Conservation (phyloP, 2,329 filamentous ascomycete species). For the Colletotrichum godetiae region DNA sequence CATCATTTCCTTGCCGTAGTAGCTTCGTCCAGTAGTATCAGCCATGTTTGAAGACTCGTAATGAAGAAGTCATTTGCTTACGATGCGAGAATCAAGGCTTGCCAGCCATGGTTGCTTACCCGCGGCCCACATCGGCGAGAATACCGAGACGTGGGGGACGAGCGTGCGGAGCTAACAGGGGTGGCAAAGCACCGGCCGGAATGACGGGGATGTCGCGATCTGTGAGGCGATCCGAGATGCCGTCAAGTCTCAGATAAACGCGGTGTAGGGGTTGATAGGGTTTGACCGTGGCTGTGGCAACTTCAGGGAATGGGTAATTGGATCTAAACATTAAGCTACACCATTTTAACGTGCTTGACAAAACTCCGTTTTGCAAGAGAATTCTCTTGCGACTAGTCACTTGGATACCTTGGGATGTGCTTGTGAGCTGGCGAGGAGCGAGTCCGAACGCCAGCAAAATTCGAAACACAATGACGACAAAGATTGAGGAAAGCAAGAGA, state of each 20-base stretch:
- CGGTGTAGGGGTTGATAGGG: background rate
- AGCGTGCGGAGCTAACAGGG: conserved; percentile 7
- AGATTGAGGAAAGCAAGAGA: background rate
- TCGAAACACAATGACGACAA: conserved; percentile 7
- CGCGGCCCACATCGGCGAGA: conserved; percentile 28
- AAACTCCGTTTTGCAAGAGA: background rate
- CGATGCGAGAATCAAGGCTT: background rate
- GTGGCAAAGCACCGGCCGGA: background rate
- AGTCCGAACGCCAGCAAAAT: background rate
- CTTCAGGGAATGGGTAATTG: background rate
- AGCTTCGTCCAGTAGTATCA: background rate
- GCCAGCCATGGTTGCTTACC: background rate
- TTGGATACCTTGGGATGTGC: too few species aligned
- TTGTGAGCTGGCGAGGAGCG: background rate
- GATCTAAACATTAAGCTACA: background rate
- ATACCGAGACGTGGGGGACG: conserved; percentile 8
- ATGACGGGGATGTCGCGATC: conserved; percentile 16
- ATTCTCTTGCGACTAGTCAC: background rate
- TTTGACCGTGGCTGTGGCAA: background rate
- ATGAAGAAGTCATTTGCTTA: background rate
- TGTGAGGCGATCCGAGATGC: background rate
- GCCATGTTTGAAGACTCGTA: background rate
- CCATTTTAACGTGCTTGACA: too few species aligned
- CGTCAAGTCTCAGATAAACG: background rate
- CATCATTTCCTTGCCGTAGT: background rate